These are phyloP conservation scores for Tolypocladium paradoxum DNA, from an alignment of 2,329 filamentous ascomycete genomes.

Conservation along the genomic window DNA sequence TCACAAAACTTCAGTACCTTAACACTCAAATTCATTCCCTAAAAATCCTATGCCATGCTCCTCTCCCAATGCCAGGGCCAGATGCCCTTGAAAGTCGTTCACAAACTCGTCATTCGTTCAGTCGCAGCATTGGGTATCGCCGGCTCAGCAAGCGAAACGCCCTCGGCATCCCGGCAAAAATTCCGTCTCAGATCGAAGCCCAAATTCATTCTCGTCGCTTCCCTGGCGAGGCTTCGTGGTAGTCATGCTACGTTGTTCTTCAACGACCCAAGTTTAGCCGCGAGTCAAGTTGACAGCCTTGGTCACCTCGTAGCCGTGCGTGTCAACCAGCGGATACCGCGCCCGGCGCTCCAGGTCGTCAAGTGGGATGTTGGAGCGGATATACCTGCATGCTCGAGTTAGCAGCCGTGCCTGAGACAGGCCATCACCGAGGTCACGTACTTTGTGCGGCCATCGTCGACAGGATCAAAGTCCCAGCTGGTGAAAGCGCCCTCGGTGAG, in stretches of 20 bases:
- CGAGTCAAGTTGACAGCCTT: constrained; percentile 26
- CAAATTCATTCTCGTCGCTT: not conserved
- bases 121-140: constrained; percentile 1
- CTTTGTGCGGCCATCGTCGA: constrained; percentile 57
- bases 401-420: not conserved
- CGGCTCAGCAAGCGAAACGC: not conserved
- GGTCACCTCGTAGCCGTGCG: constrained; percentile 37
- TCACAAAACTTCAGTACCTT: not conserved
- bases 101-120: not conserved
- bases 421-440: constrained; percentile 23
- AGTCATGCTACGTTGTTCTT: not conserved
- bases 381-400: constrained; percentile 47
- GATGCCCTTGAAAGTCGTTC: not conserved
- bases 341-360: constrained; percentile 71
- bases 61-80: not conserved
- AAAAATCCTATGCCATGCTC: not conserved
- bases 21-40: not conserved
- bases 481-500: constrained; percentile 66
- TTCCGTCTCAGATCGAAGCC: not conserved
- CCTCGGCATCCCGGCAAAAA: not conserved
- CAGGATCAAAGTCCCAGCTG: constrained; percentile 77
- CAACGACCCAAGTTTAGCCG: constrained; percentile 4
- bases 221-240: not conserved
- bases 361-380: constrained; percentile 71
- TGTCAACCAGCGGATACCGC: constrained; percentile 57